Conservation (phyloP, 75 land plant species). For the Sequoia sempervirens region DNA sequence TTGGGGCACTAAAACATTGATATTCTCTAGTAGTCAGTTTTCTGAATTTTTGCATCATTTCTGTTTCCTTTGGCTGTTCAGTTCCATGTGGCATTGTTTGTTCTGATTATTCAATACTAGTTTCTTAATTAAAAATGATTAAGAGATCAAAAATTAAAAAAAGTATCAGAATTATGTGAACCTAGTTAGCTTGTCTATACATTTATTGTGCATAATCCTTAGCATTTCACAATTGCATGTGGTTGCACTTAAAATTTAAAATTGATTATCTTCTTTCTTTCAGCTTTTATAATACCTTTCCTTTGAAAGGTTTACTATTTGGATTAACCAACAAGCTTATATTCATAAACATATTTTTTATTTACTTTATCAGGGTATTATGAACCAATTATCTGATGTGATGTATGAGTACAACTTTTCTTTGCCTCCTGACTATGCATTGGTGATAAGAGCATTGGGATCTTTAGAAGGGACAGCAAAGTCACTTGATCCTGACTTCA, state of each 20-base stretch:
- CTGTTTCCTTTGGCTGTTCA: background rate
- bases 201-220: no score
- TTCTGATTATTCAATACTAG: background rate
- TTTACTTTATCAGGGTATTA: constrained; percentile 58
- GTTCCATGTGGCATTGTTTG: background rate
- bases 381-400: constrained; percentile 85
- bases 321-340: background rate
- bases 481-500: constrained; percentile 86
- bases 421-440: constrained; percentile 91
- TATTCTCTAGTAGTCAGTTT: no score
- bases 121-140: background rate
- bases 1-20: background rate
- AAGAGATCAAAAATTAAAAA: background rate
- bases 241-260: background rate
- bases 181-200: background rate
- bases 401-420: constrained; percentile 93
- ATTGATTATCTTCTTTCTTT: background rate
- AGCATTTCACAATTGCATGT: no score
- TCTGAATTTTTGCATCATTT: no score
- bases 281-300: background rate
- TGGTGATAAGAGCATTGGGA: constrained; percentile 93
- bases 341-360: background rate
- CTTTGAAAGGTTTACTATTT: background rate
- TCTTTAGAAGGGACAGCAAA: constrained; percentile 98
- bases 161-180: background rate